These are phyloP conservation scores for Arctium lappa DNA, from an alignment of 129 eudicot genomes.

Conservation along the genomic window DNA sequence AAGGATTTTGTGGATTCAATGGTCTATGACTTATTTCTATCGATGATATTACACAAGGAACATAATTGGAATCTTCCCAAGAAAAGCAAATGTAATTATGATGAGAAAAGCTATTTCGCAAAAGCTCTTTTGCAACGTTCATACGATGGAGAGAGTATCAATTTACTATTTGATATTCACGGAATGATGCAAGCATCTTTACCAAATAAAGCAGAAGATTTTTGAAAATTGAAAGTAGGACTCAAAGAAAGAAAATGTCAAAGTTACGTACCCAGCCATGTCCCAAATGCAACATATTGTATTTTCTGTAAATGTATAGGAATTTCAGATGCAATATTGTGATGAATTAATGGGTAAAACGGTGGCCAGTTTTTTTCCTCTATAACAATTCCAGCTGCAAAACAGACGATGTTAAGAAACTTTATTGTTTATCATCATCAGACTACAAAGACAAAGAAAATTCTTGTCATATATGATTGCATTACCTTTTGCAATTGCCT, in stretches of 20 bases:
- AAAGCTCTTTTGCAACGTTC: not conserved
- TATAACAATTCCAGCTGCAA: conserved; percentile 88
- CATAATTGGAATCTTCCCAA: not conserved
- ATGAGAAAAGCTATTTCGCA: not conserved
- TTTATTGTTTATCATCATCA: conserved; percentile 11
- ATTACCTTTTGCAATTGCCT: conserved; percentile 66
- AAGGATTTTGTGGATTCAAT: not conserved
- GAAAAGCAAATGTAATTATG: not conserved
- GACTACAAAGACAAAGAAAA: not conserved
- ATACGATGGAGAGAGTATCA: not conserved
- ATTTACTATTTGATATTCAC: not conserved
- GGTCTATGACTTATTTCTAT: not conserved
- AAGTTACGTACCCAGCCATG: conserved; percentile 69
- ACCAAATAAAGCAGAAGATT: not conserved
- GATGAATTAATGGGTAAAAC: conserved; percentile 85
- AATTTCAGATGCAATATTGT: conserved; percentile 81
- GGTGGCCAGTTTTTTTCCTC: conserved; percentile 99
- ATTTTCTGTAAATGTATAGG: conserved; percentile 88
- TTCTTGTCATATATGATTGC: not conserved
- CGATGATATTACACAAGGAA: not conserved
- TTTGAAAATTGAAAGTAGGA: not conserved
- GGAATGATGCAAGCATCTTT: not conserved
- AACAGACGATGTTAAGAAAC: not conserved
- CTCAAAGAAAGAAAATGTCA: not conserved
- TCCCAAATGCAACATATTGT: conserved; percentile 90